These are phyloP conservation scores for Kregervanrija delftensis DNA, from an alignment of 805 yeast genomes.

Conservation along the genomic window DNA sequence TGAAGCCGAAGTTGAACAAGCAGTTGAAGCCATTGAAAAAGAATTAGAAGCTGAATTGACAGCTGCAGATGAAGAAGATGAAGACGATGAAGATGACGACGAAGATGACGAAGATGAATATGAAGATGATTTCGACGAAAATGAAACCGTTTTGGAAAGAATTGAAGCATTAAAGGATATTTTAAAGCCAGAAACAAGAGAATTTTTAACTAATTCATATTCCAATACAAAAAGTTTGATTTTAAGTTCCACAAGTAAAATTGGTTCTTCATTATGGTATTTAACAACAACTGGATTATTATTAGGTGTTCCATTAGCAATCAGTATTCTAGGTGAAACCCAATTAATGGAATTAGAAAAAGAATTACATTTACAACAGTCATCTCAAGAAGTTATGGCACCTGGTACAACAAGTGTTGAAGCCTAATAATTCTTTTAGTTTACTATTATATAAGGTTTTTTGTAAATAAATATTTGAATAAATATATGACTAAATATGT, in stretches of 20 bases:
- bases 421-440: too few relatives aligned
- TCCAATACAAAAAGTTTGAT: conserved; percentile 35
- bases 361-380: conserved; percentile 73
- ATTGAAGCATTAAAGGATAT: conserved; percentile 87
- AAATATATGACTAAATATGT: too few relatives aligned
- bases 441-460: too few relatives aligned
- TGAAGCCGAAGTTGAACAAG: conserved; percentile 28
- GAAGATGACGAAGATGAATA: conserved; percentile 44
- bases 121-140: conserved; percentile 72
- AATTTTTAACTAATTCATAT: conserved; percentile 25
- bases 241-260: conserved; percentile 42
- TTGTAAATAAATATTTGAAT: too few relatives aligned
- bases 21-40: conserved; percentile 29
- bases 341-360: conserved; percentile 92
- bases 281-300: conserved; percentile 76
- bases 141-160: conserved; percentile 84
- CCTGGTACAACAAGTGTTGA: conserved; percentile 51
- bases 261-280: conserved; percentile 81
- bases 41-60: conserved; percentile 23
- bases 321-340: conserved; percentile 86
- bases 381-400: conserved; percentile 64
- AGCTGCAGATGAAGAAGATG: conserved; percentile 24
- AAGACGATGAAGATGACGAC: conserved; percentile 31
- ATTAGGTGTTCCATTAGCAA: conserved; percentile 86
- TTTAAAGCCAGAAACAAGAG: conserved; percentile 81